These are phyloP conservation scores for Aspergillus conjunctus DNA, from an alignment of 495 filamentous ascomycete species.

Conservation along the genomic window DNA sequence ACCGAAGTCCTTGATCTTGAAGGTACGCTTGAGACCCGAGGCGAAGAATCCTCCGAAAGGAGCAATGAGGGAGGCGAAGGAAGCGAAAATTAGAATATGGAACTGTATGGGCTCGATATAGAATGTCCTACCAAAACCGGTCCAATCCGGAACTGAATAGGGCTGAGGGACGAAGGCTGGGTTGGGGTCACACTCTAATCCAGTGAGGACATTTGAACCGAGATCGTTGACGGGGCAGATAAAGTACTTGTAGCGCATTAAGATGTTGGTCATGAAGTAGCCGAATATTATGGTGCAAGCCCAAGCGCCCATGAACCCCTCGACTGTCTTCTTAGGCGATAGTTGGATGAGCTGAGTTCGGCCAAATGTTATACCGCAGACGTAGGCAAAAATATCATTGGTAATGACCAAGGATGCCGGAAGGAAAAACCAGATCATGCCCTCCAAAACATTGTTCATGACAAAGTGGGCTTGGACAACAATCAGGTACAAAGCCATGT, in stretches of 20 bases:
- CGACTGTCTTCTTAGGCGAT: constrained; percentile 98
- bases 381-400: constrained; percentile 98
- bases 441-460: constrained; percentile 99
- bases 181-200: constrained; percentile 91
- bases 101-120: constrained; percentile 89
- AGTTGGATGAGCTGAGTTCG: constrained; percentile 96
- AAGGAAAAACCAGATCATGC: constrained; percentile 99
- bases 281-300: constrained; percentile 89
- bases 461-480: constrained; percentile 98
- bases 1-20: constrained; percentile 99
- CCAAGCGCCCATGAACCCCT: constrained; percentile 98
- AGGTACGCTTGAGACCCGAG: constrained; percentile 94
- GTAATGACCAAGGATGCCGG: constrained; percentile 94
- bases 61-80: constrained; percentile 95
- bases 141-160: constrained; percentile 76
- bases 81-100: constrained; percentile 86
- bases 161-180: constrained; percentile 82
- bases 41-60: constrained; percentile 99
- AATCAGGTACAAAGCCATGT: constrained; percentile 98
- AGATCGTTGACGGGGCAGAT: constrained; percentile 98
- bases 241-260: constrained; percentile 95
- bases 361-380: constrained; percentile 96
- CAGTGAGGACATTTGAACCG: constrained; percentile 86
- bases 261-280: constrained; percentile 76
- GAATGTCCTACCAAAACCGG: constrained; percentile 61